phyloP scores from a whole-genome alignment of 83 land plant species.

The Picea abies region DNA sequence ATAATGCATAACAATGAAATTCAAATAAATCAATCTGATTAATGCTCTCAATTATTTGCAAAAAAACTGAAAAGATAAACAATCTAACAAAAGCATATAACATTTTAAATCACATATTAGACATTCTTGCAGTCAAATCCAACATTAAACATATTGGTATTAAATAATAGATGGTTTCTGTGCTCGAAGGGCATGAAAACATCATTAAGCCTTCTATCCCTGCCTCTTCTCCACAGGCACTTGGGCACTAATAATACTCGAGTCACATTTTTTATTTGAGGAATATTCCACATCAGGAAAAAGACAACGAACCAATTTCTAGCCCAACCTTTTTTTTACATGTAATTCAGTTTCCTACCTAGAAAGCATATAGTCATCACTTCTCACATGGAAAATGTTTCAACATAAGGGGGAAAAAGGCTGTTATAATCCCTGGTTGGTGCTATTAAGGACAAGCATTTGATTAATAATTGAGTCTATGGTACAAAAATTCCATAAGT shows the following conservation, averaged over 20 bases:
- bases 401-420: background rate
- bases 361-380: background rate
- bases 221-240: no score
- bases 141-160: background rate
- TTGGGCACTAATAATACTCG: no score
- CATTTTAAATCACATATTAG: background rate
- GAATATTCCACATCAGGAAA: background rate
- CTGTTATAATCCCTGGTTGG: background rate
- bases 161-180: background rate
- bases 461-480: background rate
- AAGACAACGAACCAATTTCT: background rate
- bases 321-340: background rate
- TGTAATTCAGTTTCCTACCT: background rate
- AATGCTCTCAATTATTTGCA: background rate
- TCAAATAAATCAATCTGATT: no score
- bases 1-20: no score
- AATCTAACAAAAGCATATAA: background rate
- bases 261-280: background rate
- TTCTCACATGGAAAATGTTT: background rate
- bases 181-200: no score
- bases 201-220: no score
- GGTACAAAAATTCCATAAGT: conserved; percentile 5
- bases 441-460: conserved; percentile 2
- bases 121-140: background rate
- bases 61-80: background rate